A percentile compares a stretch with the other conserved stretches of the same genome.
phyloP scores from a whole-genome alignment of 164 flowering plant species.

The Pachysandra terminalis region DNA sequence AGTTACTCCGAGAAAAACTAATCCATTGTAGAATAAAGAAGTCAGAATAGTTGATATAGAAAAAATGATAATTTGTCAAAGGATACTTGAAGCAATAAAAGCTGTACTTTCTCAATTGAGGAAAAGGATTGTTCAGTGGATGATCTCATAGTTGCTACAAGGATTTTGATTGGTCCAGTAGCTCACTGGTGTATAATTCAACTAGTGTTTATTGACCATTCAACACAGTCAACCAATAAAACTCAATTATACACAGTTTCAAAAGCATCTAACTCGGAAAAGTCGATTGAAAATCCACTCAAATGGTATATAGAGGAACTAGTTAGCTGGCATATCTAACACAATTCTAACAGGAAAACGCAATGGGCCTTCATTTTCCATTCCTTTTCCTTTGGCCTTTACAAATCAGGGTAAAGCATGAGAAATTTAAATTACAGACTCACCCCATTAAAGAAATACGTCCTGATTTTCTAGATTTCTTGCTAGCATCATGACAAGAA shows the following conservation, averaged over 20 bases:
- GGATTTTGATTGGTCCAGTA: background rate
- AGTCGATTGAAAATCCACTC: no score
- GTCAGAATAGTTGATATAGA: no score
- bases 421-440: slow-evolving; percentile 17
- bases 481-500: slow-evolving; percentile 26
- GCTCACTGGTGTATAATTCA: background rate
- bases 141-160: background rate
- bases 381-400: background rate
- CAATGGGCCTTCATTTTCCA: no score
- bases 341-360: background rate
- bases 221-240: background rate
- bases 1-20: no score
- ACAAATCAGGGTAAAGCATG: background rate
- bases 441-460: slow-evolving; percentile 73
- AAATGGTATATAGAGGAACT: background rate
- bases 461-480: slow-evolving; percentile 52
- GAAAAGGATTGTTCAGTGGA: background rate
- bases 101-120: background rate
- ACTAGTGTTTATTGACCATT: background rate
- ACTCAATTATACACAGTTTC: background rate
- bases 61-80: no score
- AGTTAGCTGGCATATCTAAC: background rate
- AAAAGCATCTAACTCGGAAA: background rate
- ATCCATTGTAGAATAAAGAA: no score
- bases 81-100: no score